These are phyloP conservation scores for Penicillium occitanis DNA, from an alignment of 2,329 filamentous ascomycete genomes.

Conservation along the genomic window DNA sequence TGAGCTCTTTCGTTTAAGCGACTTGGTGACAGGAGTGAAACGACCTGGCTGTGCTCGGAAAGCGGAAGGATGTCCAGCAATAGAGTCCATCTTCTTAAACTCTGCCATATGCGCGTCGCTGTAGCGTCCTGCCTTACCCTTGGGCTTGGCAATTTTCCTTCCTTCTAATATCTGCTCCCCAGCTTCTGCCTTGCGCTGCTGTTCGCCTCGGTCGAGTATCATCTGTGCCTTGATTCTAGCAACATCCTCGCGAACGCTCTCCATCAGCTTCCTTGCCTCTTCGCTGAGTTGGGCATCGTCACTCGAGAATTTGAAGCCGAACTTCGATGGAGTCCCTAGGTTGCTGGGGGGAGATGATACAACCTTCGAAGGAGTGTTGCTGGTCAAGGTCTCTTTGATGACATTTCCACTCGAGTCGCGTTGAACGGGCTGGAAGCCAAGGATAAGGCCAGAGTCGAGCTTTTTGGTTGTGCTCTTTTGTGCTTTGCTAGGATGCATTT, in stretches of 20 bases:
- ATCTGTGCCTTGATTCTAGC: conserved; percentile 69
- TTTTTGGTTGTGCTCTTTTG: conserved; percentile 73
- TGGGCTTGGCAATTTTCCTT: conserved; percentile 77
- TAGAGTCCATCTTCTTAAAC: conserved; percentile 98
- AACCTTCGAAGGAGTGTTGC: conserved; percentile 46
- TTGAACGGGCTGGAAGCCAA: conserved; percentile 78
- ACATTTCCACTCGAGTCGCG: conserved; percentile 39
- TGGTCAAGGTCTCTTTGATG: conserved; percentile 31
- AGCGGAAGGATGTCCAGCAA: conserved; percentile 78
- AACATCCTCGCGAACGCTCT: conserved; percentile 70
- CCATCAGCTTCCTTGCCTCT: conserved; percentile 59
- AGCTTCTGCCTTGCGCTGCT: conserved; percentile 49
- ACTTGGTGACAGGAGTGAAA: conserved; percentile 41
- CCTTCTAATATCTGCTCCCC: conserved; percentile 46
- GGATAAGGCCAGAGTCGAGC: conserved; percentile 73
- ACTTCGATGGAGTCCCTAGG: conserved; percentile 44
- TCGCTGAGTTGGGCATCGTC: conserved; percentile 48
- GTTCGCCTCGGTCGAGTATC: conserved; percentile 59
- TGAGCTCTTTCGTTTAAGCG: conserved; percentile 54
- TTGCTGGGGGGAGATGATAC: conserved; percentile 36
- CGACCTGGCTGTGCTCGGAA: conserved; percentile 55
- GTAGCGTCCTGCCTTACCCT: conserved; percentile 74
- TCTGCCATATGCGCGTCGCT: conserved; percentile 82
- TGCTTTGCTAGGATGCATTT: conserved; percentile 89
- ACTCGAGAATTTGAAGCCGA: conserved; percentile 48